A percentile compares a stretch with the other conserved stretches of the same genome.
These are phyloP conservation scores for Kurtzmaniella natalensis DNA, from an alignment of 1,139 yeast genomes.

Conservation along the genomic window DNA sequence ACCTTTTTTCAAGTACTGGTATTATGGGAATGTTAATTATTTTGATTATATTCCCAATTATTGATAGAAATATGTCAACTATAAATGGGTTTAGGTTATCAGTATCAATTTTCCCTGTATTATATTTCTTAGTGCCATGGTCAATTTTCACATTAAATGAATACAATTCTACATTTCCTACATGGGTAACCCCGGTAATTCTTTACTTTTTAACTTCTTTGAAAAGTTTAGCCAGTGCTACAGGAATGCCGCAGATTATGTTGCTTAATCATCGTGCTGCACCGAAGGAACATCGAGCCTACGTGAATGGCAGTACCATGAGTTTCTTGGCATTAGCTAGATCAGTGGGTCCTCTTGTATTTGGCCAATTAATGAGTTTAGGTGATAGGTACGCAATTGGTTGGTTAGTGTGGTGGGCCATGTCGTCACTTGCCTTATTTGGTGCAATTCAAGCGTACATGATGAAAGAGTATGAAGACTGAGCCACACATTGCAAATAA, in stretches of 20 bases:
- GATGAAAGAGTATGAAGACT: constrained; percentile 29
- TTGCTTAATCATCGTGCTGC: constrained; percentile 22
- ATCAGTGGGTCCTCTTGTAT: constrained; percentile 24
- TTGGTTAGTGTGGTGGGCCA: constrained; percentile 49
- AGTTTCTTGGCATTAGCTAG: constrained; percentile 20
- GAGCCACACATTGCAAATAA: too few species aligned
- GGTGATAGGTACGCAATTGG: constrained; percentile 39
- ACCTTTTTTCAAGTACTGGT: constrained; percentile 22
- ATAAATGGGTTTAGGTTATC: constrained; percentile 19
- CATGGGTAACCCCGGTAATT: constrained; percentile 12
- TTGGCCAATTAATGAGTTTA: constrained; percentile 55
- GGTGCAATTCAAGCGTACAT: constrained; percentile 28
- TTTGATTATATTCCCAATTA: constrained; percentile 19
- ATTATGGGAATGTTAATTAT: constrained; percentile 22
- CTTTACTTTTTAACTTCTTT: constrained; percentile 12
- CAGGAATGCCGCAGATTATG: constrained; percentile 14
- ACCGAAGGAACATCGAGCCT: constrained; percentile 19
- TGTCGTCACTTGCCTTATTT: constrained; percentile 33
- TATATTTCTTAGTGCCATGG: constrained; percentile 19
- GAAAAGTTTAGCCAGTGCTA: constrained; percentile 17
- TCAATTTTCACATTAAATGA: constrained; percentile 18
- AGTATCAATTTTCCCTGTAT: constrained; percentile 19
- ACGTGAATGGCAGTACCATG: constrained; percentile 20
- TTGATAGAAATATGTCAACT: constrained; percentile 20
- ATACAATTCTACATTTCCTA: constrained; percentile 14